Evolutionary conservation across 139 green algal genomes (phyloP), one percentile per base, ranked within the genome.

Genomic region (Pleodorina starrii): DNA sequence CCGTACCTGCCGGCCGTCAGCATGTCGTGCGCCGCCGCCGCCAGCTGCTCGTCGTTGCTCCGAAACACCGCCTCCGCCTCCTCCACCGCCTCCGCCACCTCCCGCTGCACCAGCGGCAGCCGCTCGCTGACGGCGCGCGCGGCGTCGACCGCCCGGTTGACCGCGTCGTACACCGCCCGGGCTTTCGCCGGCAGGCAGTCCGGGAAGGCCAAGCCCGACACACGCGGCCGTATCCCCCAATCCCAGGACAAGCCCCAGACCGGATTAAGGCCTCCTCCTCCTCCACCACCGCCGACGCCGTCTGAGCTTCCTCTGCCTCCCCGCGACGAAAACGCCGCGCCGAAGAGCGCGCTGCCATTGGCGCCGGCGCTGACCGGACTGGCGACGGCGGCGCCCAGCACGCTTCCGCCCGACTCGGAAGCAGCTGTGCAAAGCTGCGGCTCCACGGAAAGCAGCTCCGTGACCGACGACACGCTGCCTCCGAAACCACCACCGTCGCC

Each of bases 241-340:
- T 86, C 80, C 80, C 80, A 86, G 2, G 0, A 23, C 80, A 57
- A 86, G 80, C 38, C 43, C 38, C 80, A 44, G 27, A 51, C 78
- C 48, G 50, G 19, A 23, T 29, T 84, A 5, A 73, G 23, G 27
- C 38, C 78, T 11, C 73, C 78, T 27, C n/a, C 35, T 1, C 48
- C n/a, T 2, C 32, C 19, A 14, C 14, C 76, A 9, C 76, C 35
- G 48, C 48, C 48, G 32, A 11, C 50, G 54, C 9, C 54, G 21
- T 66, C 29, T 5, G 54, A 25, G n/a, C n/a, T n/a, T n/a, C n/a
- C n/a, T n/a, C n/a, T n/a, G n/a, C n/a, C n/a, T n/a, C n/a, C n/a
- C n/a, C n/a, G n/a, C n/a, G n/a, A n/a, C n/a, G n/a, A n/a, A n/a
- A n/a, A n/a, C n/a, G n/a, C n/a, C n/a, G n/a, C n/a, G n/a, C n/a